Evolutionary conservation across 441 rosid species (phyloP), one percentile per base, ranked within the genome.

Genomic region (Corymbia calophylla): DNA sequence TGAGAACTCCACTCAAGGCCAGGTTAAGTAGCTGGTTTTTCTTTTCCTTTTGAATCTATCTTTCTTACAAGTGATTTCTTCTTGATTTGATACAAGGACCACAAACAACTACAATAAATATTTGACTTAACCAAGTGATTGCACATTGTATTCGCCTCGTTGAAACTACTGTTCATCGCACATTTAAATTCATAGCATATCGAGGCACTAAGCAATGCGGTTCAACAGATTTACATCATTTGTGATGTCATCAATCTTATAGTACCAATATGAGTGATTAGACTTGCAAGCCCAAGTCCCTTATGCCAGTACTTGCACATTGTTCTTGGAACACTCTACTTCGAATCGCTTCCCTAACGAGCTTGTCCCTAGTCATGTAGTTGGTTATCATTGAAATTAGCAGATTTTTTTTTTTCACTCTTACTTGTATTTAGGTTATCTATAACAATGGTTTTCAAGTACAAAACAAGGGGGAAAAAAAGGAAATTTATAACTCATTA

Each of bases 161-260:
- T 23, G 6, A 56, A 56, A 11, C 17, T 56, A 29, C 29, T 58
- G 29, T 25, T 58, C 64, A 25, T 25, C 64, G 14, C 14, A 23
- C 3, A 6, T 58, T 58, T 25, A 58, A 58, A 58, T 58, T 58
- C 3, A 0, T 3, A 58, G 64, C 64, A 23, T 58, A 58, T 58
- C n/a, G 4, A 58, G 27, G 14, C 64, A 25, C 10, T 58, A 25
- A 58, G 64, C 3, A 0, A 58, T 7, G n/a, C 1, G 6, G 2
- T 58, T 58, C 14, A 25, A 1, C 0, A 58, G 14, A 23, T 58
- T 58, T 25, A 10, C n/a, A 58, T 23, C 17, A 56, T 58, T 25
- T 25, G 64, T 6, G 3, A 10, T 25, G 64, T 58, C n/a, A 58
- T 58, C n/a, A 58, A 58, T 58, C 14, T 58, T 23, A 23, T 5